phyloP scores from a whole-genome alignment of 2,329 filamentous ascomycete genomes.

The Coniella vitis region DNA sequence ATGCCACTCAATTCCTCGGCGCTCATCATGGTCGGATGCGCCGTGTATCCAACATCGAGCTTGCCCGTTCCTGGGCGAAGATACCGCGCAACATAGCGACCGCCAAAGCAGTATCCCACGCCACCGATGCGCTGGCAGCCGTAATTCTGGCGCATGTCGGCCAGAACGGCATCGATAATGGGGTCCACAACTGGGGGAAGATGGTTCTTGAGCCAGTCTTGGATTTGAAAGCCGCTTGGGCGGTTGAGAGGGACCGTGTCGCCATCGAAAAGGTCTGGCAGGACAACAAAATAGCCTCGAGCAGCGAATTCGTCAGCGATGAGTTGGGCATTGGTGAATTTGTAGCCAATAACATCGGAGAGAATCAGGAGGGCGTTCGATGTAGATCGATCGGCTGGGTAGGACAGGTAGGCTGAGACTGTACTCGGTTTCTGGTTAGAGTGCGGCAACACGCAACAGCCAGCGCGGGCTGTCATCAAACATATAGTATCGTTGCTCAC shows the following conservation, averaged over 20 bases:
- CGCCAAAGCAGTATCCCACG: conserved; percentile 39
- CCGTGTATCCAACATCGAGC: conserved; percentile 41
- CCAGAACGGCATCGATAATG: conserved; percentile 28
- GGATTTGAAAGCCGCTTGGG: conserved; percentile 29
- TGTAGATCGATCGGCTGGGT: conserved; percentile 44
- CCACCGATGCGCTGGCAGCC: conserved; percentile 29
- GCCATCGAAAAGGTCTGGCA: conserved; percentile 56
- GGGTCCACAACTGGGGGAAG: conserved; percentile 25
- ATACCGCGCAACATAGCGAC: conserved; percentile 33
- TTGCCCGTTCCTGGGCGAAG: conserved; percentile 31
- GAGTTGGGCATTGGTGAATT: conserved; percentile 32
- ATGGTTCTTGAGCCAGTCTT: conserved; percentile 28
- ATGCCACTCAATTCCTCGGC: conserved; percentile 38
- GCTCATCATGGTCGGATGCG: conserved; percentile 42
- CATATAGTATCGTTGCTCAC: background rate
- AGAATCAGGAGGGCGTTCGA: conserved; percentile 50
- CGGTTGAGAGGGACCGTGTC: conserved; percentile 40
- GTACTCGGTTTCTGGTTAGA: background rate
- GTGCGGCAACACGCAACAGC: too few species aligned
- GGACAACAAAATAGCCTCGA: conserved; percentile 53
- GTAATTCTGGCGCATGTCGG: conserved; percentile 24
- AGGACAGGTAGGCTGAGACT: conserved; percentile 22
- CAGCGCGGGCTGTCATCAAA: too few species aligned
- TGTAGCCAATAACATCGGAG: conserved; percentile 52
- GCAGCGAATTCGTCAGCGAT: conserved; percentile 58